Evolutionary conservation across 306 rosid species (phyloP), one percentile per base, ranked within the genome.

Genomic region (Astragalus membranaceus): DNA sequence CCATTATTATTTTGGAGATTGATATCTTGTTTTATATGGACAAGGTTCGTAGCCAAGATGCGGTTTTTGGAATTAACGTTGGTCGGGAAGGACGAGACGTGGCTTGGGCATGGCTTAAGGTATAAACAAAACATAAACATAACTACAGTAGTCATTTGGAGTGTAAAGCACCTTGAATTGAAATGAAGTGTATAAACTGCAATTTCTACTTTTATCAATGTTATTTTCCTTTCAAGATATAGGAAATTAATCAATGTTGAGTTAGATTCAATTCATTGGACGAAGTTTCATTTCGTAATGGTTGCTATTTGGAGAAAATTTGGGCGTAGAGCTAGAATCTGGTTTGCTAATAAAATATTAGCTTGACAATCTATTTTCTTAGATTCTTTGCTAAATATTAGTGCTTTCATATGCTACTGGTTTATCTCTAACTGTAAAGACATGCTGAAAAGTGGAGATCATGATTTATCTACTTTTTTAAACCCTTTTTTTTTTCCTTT

Each of bases 81-180:
- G 47, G 81, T 64, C 39, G 35, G 47, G 78, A 88, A 67, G 98
- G 96, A 65, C 89, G 96, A 62, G 97, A 92, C 44, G 75, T 86
- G 53, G 92, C 96, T 69, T 92, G 98, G 98, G 43, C 77, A 6
- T 90, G 96, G 98, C 74, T 92, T 70, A 85, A 92, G 98, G 98
- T 82, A 74, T 17, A 67, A 67, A 48, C 83, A 80, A 60, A 79
- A 42, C 72, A 64, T 67, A 51, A 68, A 15, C 68, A 65, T 17
- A 14, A 14, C 13, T n/a, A 10, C 33, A 61, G 43, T 35, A 23
- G 69, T 59, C 66, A 14, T 58, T 37, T 52, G 4, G 51, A 71
- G 59, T 54, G 71, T 46, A 52, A 32, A 36, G 52, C 23, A 20
- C 23, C 23, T 20, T 20, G 23, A 20, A 20, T 20, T 20, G 23